Percentiles rank a stretch among this genome's conserved stretches.
Evolutionary conservation across 2,329 filamentous ascomycete genomes (phyloP).

Genomic region (Calonectria honghensis): DNA sequence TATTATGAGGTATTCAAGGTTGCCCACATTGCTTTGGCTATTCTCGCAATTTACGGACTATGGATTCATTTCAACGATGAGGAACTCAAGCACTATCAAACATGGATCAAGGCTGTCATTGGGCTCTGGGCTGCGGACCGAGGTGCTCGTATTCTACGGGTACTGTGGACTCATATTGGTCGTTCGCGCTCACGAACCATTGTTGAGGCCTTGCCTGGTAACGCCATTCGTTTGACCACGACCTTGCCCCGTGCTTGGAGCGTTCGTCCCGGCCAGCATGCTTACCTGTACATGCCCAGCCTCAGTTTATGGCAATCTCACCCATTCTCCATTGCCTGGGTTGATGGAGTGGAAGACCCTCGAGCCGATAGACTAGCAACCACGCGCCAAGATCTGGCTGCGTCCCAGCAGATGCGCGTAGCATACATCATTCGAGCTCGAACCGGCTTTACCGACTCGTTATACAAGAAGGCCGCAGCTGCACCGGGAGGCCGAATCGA

Average conservation of each 20-base stretch:
- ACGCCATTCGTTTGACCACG: constrained; percentile 83
- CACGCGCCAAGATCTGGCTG: constrained; percentile 74
- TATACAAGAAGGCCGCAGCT: constrained; percentile 81
- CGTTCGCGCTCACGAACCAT: constrained; percentile 80
- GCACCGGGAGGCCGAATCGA: constrained; percentile 76
- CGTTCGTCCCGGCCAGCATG: constrained; percentile 85
- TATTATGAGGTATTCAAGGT: constrained; percentile 88
- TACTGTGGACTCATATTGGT: constrained; percentile 81
- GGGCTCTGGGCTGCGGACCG: constrained; percentile 82
- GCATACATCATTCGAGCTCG: constrained; percentile 84
- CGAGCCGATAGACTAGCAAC: constrained; percentile 74
- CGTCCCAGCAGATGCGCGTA: constrained; percentile 78
- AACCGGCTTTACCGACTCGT: constrained; percentile 82
- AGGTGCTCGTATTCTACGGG: constrained; percentile 72
- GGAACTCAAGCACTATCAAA: constrained; percentile 62
- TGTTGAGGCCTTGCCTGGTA: constrained; percentile 84
- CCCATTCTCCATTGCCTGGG: constrained; percentile 88
- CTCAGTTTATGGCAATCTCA: constrained; percentile 85
- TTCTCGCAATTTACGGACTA: constrained; percentile 75
- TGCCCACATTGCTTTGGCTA: constrained; percentile 79
- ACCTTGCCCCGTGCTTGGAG: constrained; percentile 85
- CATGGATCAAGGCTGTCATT: constrained; percentile 76
- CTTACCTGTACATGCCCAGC: constrained; percentile 85
- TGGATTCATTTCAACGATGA: constrained; percentile 77
- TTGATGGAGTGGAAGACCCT: constrained; percentile 76